phyloP scores from a whole-genome alignment of 768 basidiomycete genomes.

The Suillus tomentosus region DNA sequence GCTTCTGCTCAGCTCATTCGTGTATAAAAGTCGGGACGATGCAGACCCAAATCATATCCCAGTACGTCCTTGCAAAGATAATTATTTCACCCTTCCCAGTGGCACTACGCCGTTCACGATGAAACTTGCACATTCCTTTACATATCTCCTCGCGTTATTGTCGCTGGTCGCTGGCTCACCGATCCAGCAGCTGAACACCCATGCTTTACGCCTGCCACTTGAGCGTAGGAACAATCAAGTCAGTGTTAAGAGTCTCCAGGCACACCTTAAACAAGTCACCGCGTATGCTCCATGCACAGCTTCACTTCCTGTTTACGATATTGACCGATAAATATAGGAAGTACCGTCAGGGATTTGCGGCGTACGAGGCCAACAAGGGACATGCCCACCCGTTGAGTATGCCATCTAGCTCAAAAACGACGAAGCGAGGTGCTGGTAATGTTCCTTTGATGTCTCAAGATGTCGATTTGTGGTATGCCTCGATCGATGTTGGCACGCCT shows the following conservation, averaged over 20 bases:
- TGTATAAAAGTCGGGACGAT: conserved; percentile 1
- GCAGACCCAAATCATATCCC: background rate
- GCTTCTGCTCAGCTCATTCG: background rate
- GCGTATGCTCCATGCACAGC: conserved; percentile 14
- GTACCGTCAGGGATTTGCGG: conserved; percentile 42
- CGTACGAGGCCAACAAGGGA: conserved; percentile 50
- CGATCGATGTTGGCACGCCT: conserved; percentile 51
- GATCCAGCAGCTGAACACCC: conserved; percentile 6
- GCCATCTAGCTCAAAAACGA: conserved; percentile 3
- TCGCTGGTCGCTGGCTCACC: conserved; percentile 18
- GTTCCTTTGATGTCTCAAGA: conserved; percentile 39
- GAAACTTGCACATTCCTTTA: conserved; percentile 19
- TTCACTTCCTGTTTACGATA: background rate
- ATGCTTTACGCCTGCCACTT: conserved; percentile 23
- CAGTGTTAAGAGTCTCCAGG: conserved; percentile 10
- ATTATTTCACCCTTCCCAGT: background rate
- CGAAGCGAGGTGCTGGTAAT: conserved; percentile 32
- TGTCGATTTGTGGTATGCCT: conserved; percentile 47
- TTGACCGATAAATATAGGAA: conserved; percentile 37
- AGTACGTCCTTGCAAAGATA: background rate
- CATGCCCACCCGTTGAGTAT: conserved; percentile 35
- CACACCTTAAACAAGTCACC: conserved; percentile 19
- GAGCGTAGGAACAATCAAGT: conserved; percentile 21
- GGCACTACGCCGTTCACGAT: conserved; percentile 16
- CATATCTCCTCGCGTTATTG: conserved; percentile 19